These are phyloP conservation scores for Cladophialophora carrionii DNA, from an alignment of 2,329 filamentous ascomycete species.

Conservation along the genomic window DNA sequence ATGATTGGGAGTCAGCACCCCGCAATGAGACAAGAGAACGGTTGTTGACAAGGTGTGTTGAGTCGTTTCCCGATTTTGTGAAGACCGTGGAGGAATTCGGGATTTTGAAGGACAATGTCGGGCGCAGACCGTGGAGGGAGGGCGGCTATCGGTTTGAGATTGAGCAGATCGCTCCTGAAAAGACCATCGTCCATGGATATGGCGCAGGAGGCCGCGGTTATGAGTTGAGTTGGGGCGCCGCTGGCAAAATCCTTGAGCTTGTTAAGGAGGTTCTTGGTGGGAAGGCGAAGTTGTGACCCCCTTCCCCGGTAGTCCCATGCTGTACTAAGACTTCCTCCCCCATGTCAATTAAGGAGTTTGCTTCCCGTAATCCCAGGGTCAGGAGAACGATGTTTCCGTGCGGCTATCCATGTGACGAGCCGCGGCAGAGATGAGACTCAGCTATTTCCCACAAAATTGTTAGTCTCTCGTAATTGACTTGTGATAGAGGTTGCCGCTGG, in stretches of 20 bases:
- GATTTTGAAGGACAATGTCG: conserved; percentile 53
- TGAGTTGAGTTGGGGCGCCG: conserved; percentile 65
- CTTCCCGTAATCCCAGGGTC: background rate
- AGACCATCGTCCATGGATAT: conserved; percentile 59
- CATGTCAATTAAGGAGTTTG: background rate
- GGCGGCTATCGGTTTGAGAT: conserved; percentile 57
- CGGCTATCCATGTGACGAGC: background rate
- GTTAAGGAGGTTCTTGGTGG: conserved; percentile 19
- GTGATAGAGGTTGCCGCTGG: background rate
- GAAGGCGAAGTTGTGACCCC: conserved; percentile 11
- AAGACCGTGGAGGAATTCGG: conserved; percentile 46
- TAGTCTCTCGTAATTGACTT: background rate
- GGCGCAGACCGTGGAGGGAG: conserved; percentile 50
- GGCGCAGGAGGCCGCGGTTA: conserved; percentile 65
- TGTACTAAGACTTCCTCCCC: background rate
- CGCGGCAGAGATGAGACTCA: background rate
- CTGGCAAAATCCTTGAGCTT: conserved; percentile 40
- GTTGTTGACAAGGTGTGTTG: conserved; percentile 52
- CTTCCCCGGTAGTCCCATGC: background rate
- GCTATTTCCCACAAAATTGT: background rate
- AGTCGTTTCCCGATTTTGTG: conserved; percentile 48
- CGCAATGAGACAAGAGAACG: conserved; percentile 52
- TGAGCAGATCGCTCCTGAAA: conserved; percentile 45
- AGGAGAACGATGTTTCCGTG: background rate
- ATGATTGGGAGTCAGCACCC: conserved; percentile 59